Conservation (phyloP, 1,284 basidiomycete species). For the Apiotrichum gamsii region DNA sequence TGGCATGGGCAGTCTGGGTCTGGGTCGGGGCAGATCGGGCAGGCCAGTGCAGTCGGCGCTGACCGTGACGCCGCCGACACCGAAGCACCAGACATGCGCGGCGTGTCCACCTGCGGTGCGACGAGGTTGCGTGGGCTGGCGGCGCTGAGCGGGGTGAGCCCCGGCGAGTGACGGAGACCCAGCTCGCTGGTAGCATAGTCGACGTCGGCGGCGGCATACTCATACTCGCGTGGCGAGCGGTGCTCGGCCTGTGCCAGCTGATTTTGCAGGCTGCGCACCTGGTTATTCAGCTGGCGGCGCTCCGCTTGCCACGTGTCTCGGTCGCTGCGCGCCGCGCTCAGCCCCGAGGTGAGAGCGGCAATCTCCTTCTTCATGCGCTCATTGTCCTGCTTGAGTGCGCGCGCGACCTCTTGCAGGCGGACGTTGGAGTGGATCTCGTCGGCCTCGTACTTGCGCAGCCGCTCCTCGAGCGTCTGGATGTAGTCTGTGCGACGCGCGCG, state of each 20-base stretch:
- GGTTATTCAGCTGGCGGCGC: slow-evolving; percentile 7
- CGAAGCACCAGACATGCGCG: too few relatives aligned
- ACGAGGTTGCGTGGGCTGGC: slow-evolving; percentile 3
- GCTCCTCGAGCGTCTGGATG: slow-evolving; percentile 80
- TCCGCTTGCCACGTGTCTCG: slow-evolving; percentile 20
- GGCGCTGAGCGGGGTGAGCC: slow-evolving; percentile 7
- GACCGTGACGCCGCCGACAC: background rate
- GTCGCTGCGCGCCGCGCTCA: slow-evolving; percentile 57
- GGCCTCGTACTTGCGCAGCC: slow-evolving; percentile 77
- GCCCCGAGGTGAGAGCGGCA: slow-evolving; percentile 61
- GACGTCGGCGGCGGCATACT: background rate
- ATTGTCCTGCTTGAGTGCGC: slow-evolving; percentile 82
- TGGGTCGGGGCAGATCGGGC: slow-evolving; percentile 45
- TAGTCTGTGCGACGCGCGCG: slow-evolving; percentile 85
- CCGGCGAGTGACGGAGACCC: slow-evolving; percentile 5
- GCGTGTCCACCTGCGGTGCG: background rate
- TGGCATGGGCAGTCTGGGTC: slow-evolving; percentile 46
- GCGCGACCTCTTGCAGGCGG: slow-evolving; percentile 74
- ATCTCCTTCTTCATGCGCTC: slow-evolving; percentile 42
- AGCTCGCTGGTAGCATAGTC: too few relatives aligned
- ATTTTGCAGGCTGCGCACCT: slow-evolving; percentile 1
- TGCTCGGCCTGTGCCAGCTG: slow-evolving; percentile 4
- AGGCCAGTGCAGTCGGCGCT: slow-evolving; percentile 15
- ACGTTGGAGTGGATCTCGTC: slow-evolving; percentile 85
- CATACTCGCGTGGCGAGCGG: slow-evolving; percentile 2